A percentile compares a stretch with the other conserved stretches of the same genome.
phyloP scores from a whole-genome alignment of 2,329 filamentous ascomycete species.

The Apiospora phragmitis region DNA sequence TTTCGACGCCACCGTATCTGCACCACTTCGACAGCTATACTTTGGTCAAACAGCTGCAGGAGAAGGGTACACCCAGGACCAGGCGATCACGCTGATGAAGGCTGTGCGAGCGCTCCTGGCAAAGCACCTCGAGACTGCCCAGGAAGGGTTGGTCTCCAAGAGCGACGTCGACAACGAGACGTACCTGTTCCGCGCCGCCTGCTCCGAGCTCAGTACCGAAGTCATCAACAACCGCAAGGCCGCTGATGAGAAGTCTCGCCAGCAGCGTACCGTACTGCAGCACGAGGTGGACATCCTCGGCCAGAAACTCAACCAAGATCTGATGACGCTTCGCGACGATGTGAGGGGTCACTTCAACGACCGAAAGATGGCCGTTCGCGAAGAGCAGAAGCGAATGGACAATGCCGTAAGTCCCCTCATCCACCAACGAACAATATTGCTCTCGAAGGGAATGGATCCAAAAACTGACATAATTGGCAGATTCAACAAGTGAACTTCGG shows the following conservation, averaged over 20 bases:
- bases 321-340: slow-evolving; percentile 79
- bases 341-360: slow-evolving; percentile 97
- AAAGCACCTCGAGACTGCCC: slow-evolving; percentile 78
- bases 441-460: neutral
- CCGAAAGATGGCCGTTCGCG: slow-evolving; percentile 85
- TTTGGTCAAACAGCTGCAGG: slow-evolving; percentile 76
- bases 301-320: slow-evolving; percentile 82
- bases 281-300: slow-evolving; percentile 93
- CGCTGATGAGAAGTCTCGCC: slow-evolving; percentile 78
- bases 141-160: slow-evolving; percentile 80
- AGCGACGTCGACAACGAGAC: slow-evolving; percentile 92
- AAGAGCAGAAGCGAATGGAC: slow-evolving; percentile 84
- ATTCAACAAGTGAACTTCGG: slow-evolving; percentile 97
- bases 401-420: slow-evolving; percentile 59
- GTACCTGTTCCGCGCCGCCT: slow-evolving; percentile 92
- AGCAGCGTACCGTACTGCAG: slow-evolving; percentile 82
- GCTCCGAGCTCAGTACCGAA: slow-evolving; percentile 86
- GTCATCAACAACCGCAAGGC: slow-evolving; percentile 75
- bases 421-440: neutral
- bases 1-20: slow-evolving; percentile 75
- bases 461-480: slow-evolving; percentile 35
- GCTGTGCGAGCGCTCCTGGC: slow-evolving; percentile 76
- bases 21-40: slow-evolving; percentile 97
- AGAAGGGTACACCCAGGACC: slow-evolving; percentile 71
- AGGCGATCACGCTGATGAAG: slow-evolving; percentile 90